Evolutionary conservation across 257 asterid genomes (phyloP).

Genomic region (Solanum bulbocastanum): DNA sequence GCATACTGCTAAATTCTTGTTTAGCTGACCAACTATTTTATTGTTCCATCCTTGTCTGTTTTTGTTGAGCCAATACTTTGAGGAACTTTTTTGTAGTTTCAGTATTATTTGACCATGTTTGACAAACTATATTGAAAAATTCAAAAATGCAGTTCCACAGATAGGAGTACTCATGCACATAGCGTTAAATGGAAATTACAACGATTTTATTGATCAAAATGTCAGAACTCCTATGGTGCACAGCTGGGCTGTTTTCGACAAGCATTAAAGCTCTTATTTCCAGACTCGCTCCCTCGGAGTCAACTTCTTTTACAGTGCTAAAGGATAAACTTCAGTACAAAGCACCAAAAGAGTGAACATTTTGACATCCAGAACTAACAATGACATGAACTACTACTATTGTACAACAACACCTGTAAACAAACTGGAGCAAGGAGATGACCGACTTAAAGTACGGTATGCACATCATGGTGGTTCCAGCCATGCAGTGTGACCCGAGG

Average conservation of each 20-base stretch:
- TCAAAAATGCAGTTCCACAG: background rate
- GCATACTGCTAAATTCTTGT: background rate
- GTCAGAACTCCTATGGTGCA: background rate
- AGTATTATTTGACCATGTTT: background rate
- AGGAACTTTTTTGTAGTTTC: background rate
- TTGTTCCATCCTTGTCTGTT: background rate
- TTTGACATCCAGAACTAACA: background rate
- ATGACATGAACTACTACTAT: background rate
- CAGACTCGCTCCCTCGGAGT: background rate
- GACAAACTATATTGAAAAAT: background rate
- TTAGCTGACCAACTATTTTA: background rate
- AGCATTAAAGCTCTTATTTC: background rate
- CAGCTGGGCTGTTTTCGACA: background rate
- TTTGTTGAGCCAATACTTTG: background rate
- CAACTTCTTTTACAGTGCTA: background rate
- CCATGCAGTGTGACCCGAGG: constrained; percentile 53
- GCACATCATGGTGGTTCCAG: constrained; percentile 52
- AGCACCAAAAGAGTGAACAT: background rate
- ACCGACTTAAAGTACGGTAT: constrained; percentile 18
- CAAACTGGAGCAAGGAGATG: background rate
- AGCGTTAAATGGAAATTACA: background rate
- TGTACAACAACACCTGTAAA: background rate
- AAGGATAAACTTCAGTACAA: background rate
- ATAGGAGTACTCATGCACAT: background rate
- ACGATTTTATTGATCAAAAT: background rate